phyloP scores from a whole-genome alignment of 257 asterid species.

The Fraxinus excelsior region DNA sequence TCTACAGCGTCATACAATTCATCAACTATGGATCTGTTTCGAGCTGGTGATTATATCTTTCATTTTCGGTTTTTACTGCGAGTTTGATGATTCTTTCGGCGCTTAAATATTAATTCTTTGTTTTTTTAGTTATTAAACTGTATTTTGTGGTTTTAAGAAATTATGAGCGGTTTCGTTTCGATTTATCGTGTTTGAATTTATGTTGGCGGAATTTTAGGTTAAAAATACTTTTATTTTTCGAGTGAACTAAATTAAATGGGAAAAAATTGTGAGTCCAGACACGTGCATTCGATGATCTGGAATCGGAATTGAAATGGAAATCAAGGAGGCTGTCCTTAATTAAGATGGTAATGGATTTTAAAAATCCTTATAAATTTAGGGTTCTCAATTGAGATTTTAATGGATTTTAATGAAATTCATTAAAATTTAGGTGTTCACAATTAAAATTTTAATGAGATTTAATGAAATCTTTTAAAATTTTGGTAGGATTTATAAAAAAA shows the following conservation, averaged over 20 bases:
- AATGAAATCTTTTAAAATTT: no score
- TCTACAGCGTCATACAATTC: constrained; percentile 65
- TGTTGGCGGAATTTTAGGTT: background rate
- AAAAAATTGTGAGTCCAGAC: background rate
- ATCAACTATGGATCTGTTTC: constrained; percentile 66
- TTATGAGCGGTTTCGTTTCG: background rate
- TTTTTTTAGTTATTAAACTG: constrained; percentile 6
- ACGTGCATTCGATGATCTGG: constrained; percentile 1
- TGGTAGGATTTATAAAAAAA: no score
- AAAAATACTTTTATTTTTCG: background rate
- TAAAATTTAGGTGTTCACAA: no score
- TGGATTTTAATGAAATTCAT: no score
- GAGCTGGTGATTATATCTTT: constrained; percentile 55
- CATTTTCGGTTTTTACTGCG: background rate
- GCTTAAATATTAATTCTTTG: background rate
- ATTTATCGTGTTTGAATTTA: background rate
- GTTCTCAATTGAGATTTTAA: no score
- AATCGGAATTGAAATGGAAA: background rate
- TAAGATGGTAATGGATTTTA: no score
- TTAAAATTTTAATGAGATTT: no score
- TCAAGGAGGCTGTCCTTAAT: no score
- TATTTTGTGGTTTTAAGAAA: constrained; percentile 8
- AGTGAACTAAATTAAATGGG: constrained; percentile 1
- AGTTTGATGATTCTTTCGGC: no score
- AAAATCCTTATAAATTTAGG: no score